phyloP scores from a whole-genome alignment of 2,329 filamentous ascomycete genomes.

The Alternaria ventricosa region DNA sequence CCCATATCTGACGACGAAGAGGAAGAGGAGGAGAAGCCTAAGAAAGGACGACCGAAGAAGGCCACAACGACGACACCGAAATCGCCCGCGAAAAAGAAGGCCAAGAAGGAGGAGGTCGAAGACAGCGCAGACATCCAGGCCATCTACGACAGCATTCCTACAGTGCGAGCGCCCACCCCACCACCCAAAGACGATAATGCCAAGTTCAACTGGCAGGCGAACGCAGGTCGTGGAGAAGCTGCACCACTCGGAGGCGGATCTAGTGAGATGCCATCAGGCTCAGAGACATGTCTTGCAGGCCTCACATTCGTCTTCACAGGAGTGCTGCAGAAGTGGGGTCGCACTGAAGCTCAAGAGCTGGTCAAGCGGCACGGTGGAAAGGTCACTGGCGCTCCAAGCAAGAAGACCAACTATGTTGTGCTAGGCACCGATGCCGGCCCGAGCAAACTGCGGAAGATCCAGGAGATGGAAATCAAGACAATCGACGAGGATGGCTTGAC shows the following conservation, averaged over 20 bases:
- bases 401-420: constrained; percentile 93
- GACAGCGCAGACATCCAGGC: constrained; percentile 78
- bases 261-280: constrained; percentile 77
- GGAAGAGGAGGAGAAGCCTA: constrained; percentile 61
- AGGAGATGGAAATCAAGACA: constrained; percentile 79
- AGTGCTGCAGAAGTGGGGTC: constrained; percentile 76
- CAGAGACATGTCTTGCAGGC: constrained; percentile 87
- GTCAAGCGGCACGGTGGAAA: constrained; percentile 96
- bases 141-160: constrained; percentile 87
- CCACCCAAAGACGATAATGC: constrained; percentile 70
- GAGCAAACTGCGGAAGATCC: constrained; percentile 88
- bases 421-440: constrained; percentile 90
- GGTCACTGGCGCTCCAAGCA: constrained; percentile 82
- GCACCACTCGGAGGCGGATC: constrained; percentile 67
- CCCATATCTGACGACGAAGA: constrained; percentile 62
- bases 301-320: constrained; percentile 96
- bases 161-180: constrained; percentile 81
- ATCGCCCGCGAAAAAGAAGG: constrained; percentile 62
- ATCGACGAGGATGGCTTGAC: constrained; percentile 95
- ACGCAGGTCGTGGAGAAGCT: constrained; percentile 64
- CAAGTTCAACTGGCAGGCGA: constrained; percentile 80
- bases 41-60: constrained; percentile 58
- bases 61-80: constrained; percentile 48
- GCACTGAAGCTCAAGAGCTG: constrained; percentile 83
- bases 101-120: constrained; percentile 69